Evolutionary conservation across 352 stramenopile species (phyloP).

Genomic region (Phytophthora nicotianae): DNA sequence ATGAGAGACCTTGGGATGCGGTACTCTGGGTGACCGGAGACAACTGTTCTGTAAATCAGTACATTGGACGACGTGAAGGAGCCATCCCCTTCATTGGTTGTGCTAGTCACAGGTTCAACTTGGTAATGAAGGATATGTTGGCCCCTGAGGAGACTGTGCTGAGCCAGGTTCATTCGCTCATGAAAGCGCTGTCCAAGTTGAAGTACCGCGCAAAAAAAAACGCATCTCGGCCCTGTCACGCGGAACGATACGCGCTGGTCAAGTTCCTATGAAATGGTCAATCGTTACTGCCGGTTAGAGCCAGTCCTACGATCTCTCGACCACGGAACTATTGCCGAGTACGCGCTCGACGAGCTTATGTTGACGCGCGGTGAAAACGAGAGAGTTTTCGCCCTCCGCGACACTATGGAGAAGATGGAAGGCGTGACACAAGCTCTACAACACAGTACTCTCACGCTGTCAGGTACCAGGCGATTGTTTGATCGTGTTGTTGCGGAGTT

Average conservation of each 20-base stretch:
- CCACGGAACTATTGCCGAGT: background rate
- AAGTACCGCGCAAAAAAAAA: conserved; percentile 1
- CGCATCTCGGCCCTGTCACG: background rate
- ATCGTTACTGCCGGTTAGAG: background rate
- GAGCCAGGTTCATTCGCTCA: conserved; percentile 8
- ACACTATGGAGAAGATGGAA: background rate
- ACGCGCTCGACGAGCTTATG: background rate
- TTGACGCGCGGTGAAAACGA: background rate
- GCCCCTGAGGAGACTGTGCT: background rate
- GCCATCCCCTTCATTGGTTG: conserved; percentile 19
- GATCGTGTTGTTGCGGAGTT: background rate
- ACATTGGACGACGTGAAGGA: conserved; percentile 6
- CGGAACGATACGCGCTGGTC: background rate
- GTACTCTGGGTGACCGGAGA: conserved; percentile 19
- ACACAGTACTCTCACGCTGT: background rate
- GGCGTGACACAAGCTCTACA: background rate
- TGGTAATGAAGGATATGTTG: background rate
- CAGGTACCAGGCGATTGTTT: background rate
- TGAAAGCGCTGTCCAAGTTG: conserved; percentile 2
- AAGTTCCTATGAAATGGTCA: background rate
- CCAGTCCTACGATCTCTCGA: background rate
- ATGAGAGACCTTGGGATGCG: conserved; percentile 10
- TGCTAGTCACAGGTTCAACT: background rate
- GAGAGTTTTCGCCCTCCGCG: background rate
- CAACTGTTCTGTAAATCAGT: conserved; percentile 28